Percentiles rank a stretch among this genome's conserved stretches.
phyloP scores from a whole-genome alignment of 108 stramenopile genomes.

The Discostella pseudostelligera region DNA sequence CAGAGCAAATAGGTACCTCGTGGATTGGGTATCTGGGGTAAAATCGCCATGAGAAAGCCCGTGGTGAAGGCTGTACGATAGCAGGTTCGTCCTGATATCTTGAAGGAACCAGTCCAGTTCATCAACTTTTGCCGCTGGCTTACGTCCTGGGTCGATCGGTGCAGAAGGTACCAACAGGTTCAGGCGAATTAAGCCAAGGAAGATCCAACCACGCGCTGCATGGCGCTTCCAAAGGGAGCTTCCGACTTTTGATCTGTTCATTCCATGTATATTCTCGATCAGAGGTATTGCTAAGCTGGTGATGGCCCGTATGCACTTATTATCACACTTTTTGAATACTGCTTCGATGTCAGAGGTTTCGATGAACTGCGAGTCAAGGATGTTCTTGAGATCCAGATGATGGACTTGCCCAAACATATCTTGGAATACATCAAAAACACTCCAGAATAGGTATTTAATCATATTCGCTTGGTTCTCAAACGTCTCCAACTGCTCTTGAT shows the following conservation, averaged over 20 bases:
- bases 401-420: constrained; percentile 19
- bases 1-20: constrained; percentile 18
- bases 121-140: constrained; percentile 77
- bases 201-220: constrained; percentile 59
- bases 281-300: constrained; percentile 46
- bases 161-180: constrained; percentile 76
- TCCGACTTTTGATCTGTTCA: constrained; percentile 34
- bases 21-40: constrained; percentile 25
- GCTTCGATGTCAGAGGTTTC: constrained; percentile 11
- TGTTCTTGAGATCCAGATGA: constrained; percentile 4
- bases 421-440: constrained; percentile 30
- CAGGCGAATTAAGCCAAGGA: constrained; percentile 76
- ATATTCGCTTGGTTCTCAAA: constrained; percentile 13
- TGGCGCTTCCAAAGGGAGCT: constrained; percentile 21
- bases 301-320: constrained; percentile 23
- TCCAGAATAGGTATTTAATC: constrained; percentile 33
- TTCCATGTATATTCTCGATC: constrained; percentile 36
- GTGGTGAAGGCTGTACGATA: constrained; percentile 56
- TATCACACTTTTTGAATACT: constrained; percentile 25
- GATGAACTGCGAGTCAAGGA: constrained; percentile 16
- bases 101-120: constrained; percentile 53
- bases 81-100: constrained; percentile 47
- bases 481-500: neutral
- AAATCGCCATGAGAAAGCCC: constrained; percentile 61
- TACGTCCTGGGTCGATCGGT: constrained; percentile 91